A percentile compares a stretch with the other conserved stretches of the same genome.
phyloP scores from a whole-genome alignment of 805 yeast genomes.

The Torulaspora quercuum region DNA sequence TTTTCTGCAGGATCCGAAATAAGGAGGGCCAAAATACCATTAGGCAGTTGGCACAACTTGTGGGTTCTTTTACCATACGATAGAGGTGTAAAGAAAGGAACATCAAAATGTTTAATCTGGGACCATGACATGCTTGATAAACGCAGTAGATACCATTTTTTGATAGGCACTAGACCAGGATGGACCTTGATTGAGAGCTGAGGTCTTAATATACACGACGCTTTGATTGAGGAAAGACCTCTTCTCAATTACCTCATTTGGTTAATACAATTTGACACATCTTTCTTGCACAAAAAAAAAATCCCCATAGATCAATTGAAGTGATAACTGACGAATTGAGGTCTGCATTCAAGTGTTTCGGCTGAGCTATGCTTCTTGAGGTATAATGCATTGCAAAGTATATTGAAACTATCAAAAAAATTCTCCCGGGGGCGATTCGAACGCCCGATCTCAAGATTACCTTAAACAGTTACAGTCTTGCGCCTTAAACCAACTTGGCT shows the following conservation, averaged over 20 bases:
- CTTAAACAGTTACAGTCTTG: conserved; percentile 38
- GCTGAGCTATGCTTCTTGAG: no score
- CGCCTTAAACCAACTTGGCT: conserved; percentile 42
- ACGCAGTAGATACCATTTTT: no score
- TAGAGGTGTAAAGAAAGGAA: conserved; percentile 36
- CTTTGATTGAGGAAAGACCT: conserved; percentile 2
- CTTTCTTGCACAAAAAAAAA: no score
- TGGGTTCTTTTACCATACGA: conserved; percentile 41
- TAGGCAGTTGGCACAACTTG: conserved; percentile 51
- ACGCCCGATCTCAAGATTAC: conserved; percentile 41
- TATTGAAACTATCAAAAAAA: conserved; percentile 20
- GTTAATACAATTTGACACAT: conserved; percentile 1
- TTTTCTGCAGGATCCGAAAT: conserved; percentile 73
- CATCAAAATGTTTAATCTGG: conserved; percentile 22
- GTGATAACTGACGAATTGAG: no score
- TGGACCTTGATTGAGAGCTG: background rate
- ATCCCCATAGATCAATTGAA: no score
- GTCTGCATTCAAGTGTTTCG: no score
- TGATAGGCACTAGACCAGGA: no score
- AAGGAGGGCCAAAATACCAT: conserved; percentile 65
- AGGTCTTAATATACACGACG: background rate
- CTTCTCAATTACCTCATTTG: conserved; percentile 1
- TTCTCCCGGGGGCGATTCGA: conserved; percentile 42
- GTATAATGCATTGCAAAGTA: no score
- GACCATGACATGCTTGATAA: conserved; percentile 29